These are phyloP conservation scores for Erigeron philadelphicus DNA, from an alignment of 140 eudicot species.

Conservation along the genomic window DNA sequence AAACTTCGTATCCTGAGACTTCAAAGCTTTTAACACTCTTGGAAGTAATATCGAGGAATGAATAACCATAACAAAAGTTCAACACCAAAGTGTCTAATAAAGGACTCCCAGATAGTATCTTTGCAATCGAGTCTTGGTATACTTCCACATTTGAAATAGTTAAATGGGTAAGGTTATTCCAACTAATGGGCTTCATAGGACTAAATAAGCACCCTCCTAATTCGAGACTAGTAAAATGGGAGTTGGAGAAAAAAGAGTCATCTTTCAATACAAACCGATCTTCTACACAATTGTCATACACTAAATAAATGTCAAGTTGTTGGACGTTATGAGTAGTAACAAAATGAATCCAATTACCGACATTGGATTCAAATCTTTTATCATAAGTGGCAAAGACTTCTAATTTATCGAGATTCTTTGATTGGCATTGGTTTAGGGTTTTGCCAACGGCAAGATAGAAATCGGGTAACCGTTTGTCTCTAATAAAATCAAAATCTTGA, in stretches of 20 bases:
- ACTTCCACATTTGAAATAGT: conserved; percentile 2
- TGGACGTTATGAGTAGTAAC: conserved; percentile 11
- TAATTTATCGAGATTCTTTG: conserved; percentile 11
- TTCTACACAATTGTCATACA: not conserved
- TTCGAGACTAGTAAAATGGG: conserved; percentile 22
- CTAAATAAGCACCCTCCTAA: conserved; percentile 6
- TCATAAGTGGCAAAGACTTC: conserved; percentile 1
- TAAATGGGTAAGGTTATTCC: conserved; percentile 19
- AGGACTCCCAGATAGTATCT: conserved; percentile 28
- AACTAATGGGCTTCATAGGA: conserved; percentile 15
- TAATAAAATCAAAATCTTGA: too few species aligned
- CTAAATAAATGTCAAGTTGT: not conserved
- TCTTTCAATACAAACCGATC: conserved; percentile 13
- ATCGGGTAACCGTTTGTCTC: too few species aligned
- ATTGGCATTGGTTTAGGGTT: conserved; percentile 26
- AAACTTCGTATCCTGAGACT: conserved; percentile 19
- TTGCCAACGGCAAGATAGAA: not conserved
- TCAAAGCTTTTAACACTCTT: conserved; percentile 28
- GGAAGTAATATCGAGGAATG: conserved; percentile 20
- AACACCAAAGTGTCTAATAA: conserved; percentile 25
- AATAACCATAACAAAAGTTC: conserved; percentile 20
- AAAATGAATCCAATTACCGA: conserved; percentile 20
- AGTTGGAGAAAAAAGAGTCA: conserved; percentile 17
- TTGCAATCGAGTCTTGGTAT: conserved; percentile 23
- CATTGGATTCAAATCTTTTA: not conserved